These are phyloP conservation scores for Dendrostoma leiphaemia DNA, from an alignment of 2,329 filamentous ascomycete species.

Conservation along the genomic window DNA sequence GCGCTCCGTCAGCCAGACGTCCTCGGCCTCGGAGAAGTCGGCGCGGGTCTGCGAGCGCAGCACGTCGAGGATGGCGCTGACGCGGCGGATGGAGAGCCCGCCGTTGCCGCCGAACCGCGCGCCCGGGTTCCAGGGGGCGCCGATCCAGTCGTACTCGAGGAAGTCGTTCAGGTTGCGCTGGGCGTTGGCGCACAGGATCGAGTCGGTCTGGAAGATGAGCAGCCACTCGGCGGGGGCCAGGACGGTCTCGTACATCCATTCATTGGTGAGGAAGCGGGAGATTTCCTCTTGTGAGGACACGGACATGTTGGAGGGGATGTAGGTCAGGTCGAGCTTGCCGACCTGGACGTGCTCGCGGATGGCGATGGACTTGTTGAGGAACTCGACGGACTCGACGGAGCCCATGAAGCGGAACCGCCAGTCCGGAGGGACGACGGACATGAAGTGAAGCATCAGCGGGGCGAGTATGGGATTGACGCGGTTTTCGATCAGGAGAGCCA, in stretches of 20 bases:
- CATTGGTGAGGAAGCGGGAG: conserved; percentile 46
- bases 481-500: conserved; percentile 52
- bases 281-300: conserved; percentile 47
- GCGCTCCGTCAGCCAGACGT: conserved; percentile 53
- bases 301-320: conserved; percentile 46
- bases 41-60: conserved; percentile 48
- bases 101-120: conserved; percentile 51
- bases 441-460: conserved; percentile 51
- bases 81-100: conserved; percentile 51
- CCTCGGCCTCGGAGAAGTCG: conserved; percentile 51
- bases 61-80: conserved; percentile 48
- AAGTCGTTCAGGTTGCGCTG: conserved; percentile 50
- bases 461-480: conserved; percentile 46
- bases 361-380: conserved; percentile 33
- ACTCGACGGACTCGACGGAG: conserved; percentile 33
- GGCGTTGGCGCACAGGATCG: conserved; percentile 54
- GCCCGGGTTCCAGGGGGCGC: conserved; percentile 38
- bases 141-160: conserved; percentile 54
- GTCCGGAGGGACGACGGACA: conserved; percentile 49
- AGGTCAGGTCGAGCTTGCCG: conserved; percentile 51
- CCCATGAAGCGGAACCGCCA: conserved; percentile 55
- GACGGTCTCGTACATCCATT: conserved; percentile 51
- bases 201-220: conserved; percentile 54
- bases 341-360: conserved; percentile 47
- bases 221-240: conserved; percentile 51